phyloP scores from a whole-genome alignment of 1,284 basidiomycete genomes.

The Ustilago bromivora region DNA sequence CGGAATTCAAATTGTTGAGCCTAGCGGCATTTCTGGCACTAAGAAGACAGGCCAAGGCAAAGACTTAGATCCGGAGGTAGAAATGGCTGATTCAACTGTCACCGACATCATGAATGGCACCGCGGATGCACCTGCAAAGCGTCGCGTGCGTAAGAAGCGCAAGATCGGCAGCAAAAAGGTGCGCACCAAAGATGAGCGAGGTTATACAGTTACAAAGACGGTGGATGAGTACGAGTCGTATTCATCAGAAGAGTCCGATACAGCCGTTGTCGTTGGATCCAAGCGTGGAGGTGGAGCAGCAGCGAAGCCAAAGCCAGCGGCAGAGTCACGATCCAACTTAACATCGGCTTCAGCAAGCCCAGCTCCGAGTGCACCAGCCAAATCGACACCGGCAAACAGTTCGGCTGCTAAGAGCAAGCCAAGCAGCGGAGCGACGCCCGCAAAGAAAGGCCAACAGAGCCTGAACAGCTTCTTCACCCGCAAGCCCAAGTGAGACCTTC shows the following conservation, averaged over 20 bases:
- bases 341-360: constrained; percentile 41
- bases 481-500: constrained; percentile 32
- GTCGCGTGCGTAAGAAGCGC: constrained; percentile 55
- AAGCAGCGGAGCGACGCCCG: constrained; percentile 17
- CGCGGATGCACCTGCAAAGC: constrained; percentile 23
- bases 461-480: constrained; percentile 56
- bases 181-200: constrained; percentile 60
- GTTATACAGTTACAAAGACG: constrained; percentile 58
- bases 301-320: constrained; percentile 8
- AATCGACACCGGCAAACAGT: constrained; percentile 28
- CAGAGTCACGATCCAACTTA: constrained; percentile 23
- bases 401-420: constrained; percentile 23
- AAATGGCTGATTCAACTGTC: constrained; percentile 30
- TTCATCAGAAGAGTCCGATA: constrained; percentile 56
- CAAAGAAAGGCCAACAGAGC: constrained; percentile 58
- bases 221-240: constrained; percentile 62
- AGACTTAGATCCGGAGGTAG: constrained; percentile 42
- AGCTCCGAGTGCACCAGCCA: constrained; percentile 23
- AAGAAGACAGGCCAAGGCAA: constrained; percentile 28
- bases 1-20: constrained; percentile 26
- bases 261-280: constrained; percentile 26
- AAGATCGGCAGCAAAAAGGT: constrained; percentile 59
- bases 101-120: constrained; percentile 55
- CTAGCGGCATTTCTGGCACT: constrained; percentile 12
- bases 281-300: constrained; percentile 21